Conservation (phyloP, 768 basidiomycete species). For the Collybia sordida region DNA sequence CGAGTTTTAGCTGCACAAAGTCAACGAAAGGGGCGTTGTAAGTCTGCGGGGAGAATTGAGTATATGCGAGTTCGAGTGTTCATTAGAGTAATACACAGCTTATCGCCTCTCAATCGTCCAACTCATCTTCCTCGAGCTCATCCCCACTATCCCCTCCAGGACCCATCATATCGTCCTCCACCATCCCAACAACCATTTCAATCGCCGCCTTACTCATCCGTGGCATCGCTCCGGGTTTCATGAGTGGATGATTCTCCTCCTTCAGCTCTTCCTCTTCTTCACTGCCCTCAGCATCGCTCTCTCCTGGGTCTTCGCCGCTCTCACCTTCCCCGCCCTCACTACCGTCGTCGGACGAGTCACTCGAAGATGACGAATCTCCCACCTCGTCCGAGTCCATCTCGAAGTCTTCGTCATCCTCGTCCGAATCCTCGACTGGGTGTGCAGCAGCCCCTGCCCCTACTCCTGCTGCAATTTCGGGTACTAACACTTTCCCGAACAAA, state of each 20-base stretch:
- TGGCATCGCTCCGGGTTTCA: conserved; percentile 68
- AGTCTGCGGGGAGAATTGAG: no score
- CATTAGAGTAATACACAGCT: background rate
- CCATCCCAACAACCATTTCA: conserved; percentile 64
- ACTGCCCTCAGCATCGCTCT: conserved; percentile 28
- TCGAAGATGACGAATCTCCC: conserved; percentile 28
- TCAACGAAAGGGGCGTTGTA: no score
- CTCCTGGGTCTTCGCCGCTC: conserved; percentile 30
- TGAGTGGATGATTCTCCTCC: conserved; percentile 57
- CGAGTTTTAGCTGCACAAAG: no score
- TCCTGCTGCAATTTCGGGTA: background rate
- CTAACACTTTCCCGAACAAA: conserved; percentile 50
- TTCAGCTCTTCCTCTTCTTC: conserved; percentile 46
- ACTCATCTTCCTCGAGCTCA: conserved; percentile 47
- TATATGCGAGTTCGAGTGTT: no score
- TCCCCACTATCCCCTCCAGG: conserved; percentile 29
- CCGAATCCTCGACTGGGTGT: conserved; percentile 39
- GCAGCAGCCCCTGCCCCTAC: conserved; percentile 27
- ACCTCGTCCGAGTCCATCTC: conserved; percentile 36
- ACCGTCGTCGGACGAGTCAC: conserved; percentile 27
- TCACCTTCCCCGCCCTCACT: conserved; percentile 19
- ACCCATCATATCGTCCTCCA: conserved; percentile 51
- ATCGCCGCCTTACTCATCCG: conserved; percentile 66
- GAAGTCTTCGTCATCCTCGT: conserved; percentile 48
- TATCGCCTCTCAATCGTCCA: conserved; percentile 33